Percentiles rank a stretch among this genome's conserved stretches.
These are phyloP conservation scores for Salix exigua DNA, from an alignment of 345 rosid species.

Conservation along the genomic window DNA sequence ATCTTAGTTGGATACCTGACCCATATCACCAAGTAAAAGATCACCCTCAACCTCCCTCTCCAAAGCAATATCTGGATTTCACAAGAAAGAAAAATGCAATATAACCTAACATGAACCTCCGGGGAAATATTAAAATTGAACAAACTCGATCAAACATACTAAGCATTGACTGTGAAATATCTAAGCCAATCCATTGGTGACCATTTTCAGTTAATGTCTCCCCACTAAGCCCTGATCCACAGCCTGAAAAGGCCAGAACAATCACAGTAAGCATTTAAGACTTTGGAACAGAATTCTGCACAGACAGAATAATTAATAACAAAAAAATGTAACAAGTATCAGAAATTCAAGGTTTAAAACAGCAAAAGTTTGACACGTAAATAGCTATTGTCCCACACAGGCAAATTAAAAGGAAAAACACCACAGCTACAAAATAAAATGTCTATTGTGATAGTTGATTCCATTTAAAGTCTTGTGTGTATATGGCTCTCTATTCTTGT, in stretches of 20 bases:
- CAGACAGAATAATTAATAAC: not conserved
- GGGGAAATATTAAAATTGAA: not conserved
- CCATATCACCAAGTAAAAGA: slow-evolving; percentile 92
- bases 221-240: slow-evolving; percentile 94
- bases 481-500: no score
- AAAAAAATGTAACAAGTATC: no score
- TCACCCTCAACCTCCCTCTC: slow-evolving; percentile 92
- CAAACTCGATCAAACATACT: slow-evolving; percentile 29
- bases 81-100: not conserved
- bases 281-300: not conserved
- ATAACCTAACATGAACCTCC: not conserved
- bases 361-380: no score
- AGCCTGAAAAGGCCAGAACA: slow-evolving; percentile 41
- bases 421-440: no score
- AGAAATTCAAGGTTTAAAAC: no score
- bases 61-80: slow-evolving; percentile 58
- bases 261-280: not conserved
- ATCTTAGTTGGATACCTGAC: slow-evolving; percentile 53
- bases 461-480: no score
- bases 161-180: slow-evolving; percentile 89
- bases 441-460: no score
- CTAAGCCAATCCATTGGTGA: slow-evolving; percentile 88
- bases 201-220: slow-evolving; percentile 80
- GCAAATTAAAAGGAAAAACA: no score
- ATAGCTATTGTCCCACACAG: no score